Evolutionary conservation across 78 protist genomes (phyloP).

Genomic region (Dictyostelium brefeldianum): DNA sequence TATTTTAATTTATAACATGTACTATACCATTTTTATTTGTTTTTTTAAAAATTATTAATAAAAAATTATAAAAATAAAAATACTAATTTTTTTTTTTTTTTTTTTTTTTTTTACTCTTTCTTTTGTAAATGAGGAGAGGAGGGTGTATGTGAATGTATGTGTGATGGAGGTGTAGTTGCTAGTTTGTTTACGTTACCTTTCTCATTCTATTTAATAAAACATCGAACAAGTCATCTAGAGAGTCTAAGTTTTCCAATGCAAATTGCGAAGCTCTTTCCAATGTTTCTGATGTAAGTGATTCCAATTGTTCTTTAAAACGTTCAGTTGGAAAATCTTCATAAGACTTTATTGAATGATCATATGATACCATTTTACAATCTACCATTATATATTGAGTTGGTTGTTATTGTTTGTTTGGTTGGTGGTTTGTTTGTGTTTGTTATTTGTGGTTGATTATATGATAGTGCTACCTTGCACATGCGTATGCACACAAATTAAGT

Average conservation of each 20-base stretch:
- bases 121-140: no score
- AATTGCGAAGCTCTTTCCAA: slow-evolving; percentile 50
- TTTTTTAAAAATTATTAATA: no score
- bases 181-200: slow-evolving; percentile 35
- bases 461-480: not conserved
- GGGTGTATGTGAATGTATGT: no score
- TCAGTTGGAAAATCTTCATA: slow-evolving; percentile 66
- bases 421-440: not conserved
- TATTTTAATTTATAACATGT: no score
- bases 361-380: not conserved
- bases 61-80: no score
- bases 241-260: slow-evolving; percentile 15
- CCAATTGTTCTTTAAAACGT: slow-evolving; percentile 46
- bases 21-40: no score
- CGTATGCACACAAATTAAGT: no score
- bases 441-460: not conserved
- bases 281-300: slow-evolving; percentile 20
- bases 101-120: not conserved
- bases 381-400: no score
- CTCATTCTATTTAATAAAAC: slow-evolving; percentile 65
- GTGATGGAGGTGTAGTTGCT: no score
- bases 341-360: slow-evolving; percentile 13
- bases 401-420: not conserved
- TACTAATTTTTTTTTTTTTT: not conserved
- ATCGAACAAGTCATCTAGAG: slow-evolving; percentile 42